Evolutionary conservation across 2,329 filamentous ascomycete genomes (phyloP).

Genomic region (Fusarium nanum): DNA sequence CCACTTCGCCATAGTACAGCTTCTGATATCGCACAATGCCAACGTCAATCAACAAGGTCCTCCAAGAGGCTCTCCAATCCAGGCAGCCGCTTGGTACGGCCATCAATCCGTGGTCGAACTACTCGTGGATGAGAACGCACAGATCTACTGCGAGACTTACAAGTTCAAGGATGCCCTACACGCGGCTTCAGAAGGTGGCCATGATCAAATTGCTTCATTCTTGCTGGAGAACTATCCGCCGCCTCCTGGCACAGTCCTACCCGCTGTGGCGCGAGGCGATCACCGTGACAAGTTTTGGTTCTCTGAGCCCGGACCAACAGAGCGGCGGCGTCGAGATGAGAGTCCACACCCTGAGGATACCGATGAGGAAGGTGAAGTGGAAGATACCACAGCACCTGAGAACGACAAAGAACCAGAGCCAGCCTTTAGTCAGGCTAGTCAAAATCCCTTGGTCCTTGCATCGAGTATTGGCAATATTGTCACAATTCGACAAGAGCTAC

Average conservation of each 20-base stretch:
- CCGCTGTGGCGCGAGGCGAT: background rate
- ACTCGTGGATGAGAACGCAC: slow-evolving; percentile 6
- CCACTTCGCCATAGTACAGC: background rate
- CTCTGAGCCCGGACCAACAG: no score
- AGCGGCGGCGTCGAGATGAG: no score
- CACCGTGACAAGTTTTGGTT: no score
- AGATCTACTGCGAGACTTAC: background rate
- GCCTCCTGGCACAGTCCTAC: background rate
- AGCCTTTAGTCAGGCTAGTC: no score
- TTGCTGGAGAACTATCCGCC: background rate
- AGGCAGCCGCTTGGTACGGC: slow-evolving; percentile 18
- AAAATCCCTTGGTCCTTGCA: no score
- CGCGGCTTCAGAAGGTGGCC: slow-evolving; percentile 19
- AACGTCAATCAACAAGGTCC: slow-evolving; percentile 2
- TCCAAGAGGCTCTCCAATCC: background rate
- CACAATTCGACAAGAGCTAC: no score
- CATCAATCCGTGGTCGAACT: background rate
- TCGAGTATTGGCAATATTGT: no score
- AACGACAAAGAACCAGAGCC: no score
- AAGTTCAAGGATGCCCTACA: slow-evolving; percentile 10
- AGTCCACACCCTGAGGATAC: no score
- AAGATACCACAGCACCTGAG: no score
- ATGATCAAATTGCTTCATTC: slow-evolving; percentile 1
- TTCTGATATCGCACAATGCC: background rate
- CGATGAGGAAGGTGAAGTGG: no score